phyloP scores from a whole-genome alignment of 2,329 filamentous ascomycete genomes.

The Monosporascus sp. region DNA sequence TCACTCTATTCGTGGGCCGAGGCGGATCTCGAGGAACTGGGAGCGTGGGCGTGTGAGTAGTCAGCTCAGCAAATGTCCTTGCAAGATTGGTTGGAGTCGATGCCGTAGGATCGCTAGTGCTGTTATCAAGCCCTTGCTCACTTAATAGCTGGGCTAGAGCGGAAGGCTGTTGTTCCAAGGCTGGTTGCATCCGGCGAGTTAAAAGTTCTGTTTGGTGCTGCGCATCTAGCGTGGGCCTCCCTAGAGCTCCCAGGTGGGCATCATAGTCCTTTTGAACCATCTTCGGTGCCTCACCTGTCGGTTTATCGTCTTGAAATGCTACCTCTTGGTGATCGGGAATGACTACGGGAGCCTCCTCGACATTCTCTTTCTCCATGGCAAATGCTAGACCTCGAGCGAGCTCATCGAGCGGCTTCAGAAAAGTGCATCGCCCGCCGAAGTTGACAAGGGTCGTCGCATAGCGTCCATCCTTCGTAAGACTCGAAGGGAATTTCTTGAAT shows the following conservation, averaged over 20 bases:
- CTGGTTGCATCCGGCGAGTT: not conserved
- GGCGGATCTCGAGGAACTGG: not conserved
- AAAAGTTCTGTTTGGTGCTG: not conserved
- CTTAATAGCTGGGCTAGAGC: not conserved
- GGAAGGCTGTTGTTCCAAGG: not conserved
- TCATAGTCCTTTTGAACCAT: not conserved
- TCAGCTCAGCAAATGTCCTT: not conserved
- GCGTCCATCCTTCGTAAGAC: not conserved
- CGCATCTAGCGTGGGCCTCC: not conserved
- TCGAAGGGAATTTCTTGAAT: conserved; percentile 13
- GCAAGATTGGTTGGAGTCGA: not conserved
- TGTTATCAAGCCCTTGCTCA: not conserved
- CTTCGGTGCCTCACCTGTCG: not conserved
- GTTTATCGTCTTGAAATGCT: not conserved
- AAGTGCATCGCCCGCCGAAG: conserved; percentile 13
- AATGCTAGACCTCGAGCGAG: conserved; percentile 12
- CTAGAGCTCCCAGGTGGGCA: not conserved
- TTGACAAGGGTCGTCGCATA: conserved; percentile 19
- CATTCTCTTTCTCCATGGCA: conserved; percentile 17
- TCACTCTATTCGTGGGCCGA: not conserved
- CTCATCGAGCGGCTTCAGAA: conserved; percentile 15
- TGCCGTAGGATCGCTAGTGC: not conserved
- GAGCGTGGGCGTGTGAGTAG: not conserved
- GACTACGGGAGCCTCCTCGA: not conserved
- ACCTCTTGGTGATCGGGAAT: not conserved